A percentile compares a stretch with the other conserved stretches of the same genome.
Evolutionary conservation across 1,139 yeast species (phyloP).

Genomic region (Zygosaccharomyces pseudobailii): DNA sequence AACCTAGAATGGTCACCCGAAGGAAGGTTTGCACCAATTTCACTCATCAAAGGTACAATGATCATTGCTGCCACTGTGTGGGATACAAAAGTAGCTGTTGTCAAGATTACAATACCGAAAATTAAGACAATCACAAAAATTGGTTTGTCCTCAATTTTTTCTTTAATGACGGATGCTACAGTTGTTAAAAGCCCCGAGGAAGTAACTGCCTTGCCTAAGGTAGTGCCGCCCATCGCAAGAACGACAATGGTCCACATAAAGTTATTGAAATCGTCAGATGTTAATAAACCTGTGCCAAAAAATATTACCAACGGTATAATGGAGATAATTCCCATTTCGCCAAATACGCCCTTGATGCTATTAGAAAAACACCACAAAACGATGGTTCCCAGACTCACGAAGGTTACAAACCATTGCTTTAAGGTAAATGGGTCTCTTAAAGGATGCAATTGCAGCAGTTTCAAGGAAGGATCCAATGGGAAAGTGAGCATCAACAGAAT

Average conservation of each 20-base stretch:
- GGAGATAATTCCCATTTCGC: slow-evolving; percentile 88
- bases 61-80: slow-evolving; percentile 96
- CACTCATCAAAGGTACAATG: slow-evolving; percentile 80
- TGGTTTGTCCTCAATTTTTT: slow-evolving; percentile 53
- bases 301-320: slow-evolving; percentile 76
- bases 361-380: slow-evolving; percentile 81
- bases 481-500: slow-evolving; percentile 61
- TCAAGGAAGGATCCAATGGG: slow-evolving; percentile 54
- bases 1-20: slow-evolving; percentile 47
- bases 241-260: slow-evolving; percentile 92
- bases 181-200: slow-evolving; percentile 81
- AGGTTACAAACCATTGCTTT: slow-evolving; percentile 66
- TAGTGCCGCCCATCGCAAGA: slow-evolving; percentile 94
- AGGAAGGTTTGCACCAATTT: slow-evolving; percentile 68
- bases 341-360: slow-evolving; percentile 62
- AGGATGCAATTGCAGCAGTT: slow-evolving; percentile 55
- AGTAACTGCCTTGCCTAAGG: slow-evolving; percentile 86
- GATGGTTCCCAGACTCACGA: slow-evolving; percentile 67
- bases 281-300: slow-evolving; percentile 81
- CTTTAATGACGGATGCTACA: slow-evolving; percentile 65
- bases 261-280: slow-evolving; percentile 83
- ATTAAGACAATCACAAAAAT: slow-evolving; percentile 65
- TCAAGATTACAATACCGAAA: slow-evolving; percentile 73
- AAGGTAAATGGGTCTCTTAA: slow-evolving; percentile 60
- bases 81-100: slow-evolving; percentile 88